Percentiles rank a stretch among this genome's conserved stretches.
Conservation (phyloP, 2,329 filamentous ascomycete genomes). For the Diaporthe destruens region DNA sequence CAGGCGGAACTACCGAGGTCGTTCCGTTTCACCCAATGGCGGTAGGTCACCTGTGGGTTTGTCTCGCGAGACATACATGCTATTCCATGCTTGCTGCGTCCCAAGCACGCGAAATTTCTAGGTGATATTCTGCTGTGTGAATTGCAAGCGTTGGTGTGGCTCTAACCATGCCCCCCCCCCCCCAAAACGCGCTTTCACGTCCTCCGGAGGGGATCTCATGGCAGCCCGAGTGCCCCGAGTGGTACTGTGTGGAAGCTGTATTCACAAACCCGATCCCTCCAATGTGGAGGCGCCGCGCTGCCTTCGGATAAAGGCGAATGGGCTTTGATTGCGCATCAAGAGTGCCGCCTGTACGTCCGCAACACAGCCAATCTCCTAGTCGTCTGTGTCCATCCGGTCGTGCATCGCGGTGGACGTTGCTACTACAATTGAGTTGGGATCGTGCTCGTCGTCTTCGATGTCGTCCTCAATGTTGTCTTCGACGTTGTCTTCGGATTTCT, state of each 20-base stretch:
- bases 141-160: not conserved
- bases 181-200: not conserved
- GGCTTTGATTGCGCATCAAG: not conserved
- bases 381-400: conserved; percentile 52
- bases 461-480: conserved; percentile 12
- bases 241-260: not conserved
- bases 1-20: too few relatives aligned
- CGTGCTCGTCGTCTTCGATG: conserved; percentile 46
- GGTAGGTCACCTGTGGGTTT: not conserved
- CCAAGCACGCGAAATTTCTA: not conserved
- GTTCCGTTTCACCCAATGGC: not conserved
- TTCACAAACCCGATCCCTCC: not conserved
- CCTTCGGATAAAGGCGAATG: not conserved
- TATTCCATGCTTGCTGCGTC: not conserved
- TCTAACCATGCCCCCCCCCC: not conserved
- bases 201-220: not conserved
- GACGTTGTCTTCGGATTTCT: conserved; percentile 46
- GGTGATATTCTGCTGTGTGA: not conserved
- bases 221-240: not conserved
- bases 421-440: conserved; percentile 48
- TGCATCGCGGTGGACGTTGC: conserved; percentile 51
- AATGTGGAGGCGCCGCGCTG: not conserved
- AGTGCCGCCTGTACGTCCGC: not conserved
- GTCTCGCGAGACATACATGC: not conserved
- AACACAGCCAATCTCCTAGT: conserved; percentile 41